These are phyloP conservation scores for Cadophora sp. DNA, from an alignment of 2,329 filamentous ascomycete genomes.

Conservation along the genomic window DNA sequence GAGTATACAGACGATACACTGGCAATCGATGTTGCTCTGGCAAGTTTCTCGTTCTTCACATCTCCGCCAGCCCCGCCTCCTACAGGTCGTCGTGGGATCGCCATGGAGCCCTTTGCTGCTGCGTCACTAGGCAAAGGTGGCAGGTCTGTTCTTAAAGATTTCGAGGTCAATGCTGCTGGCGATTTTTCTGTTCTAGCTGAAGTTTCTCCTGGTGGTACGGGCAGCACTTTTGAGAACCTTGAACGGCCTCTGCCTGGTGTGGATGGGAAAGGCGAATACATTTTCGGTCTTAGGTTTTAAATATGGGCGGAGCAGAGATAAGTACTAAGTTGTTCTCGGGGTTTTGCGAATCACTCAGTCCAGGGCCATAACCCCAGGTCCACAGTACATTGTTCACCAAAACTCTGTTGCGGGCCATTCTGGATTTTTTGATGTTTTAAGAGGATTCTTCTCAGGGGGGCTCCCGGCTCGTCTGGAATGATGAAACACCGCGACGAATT, in stretches of 20 bases:
- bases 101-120: constrained; percentile 26
- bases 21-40: constrained; percentile 31
- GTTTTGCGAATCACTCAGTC: constrained; percentile 10
- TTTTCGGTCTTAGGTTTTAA: too few relatives aligned
- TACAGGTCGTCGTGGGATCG: constrained; percentile 40
- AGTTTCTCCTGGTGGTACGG: constrained; percentile 27
- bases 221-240: constrained; percentile 40
- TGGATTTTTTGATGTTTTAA: constrained; percentile 20
- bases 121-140: constrained; percentile 35
- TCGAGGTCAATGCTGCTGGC: constrained; percentile 20
- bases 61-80: constrained; percentile 23
- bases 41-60: constrained; percentile 13
- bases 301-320: not conserved
- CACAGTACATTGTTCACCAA: constrained; percentile 19
- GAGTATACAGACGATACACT: constrained; percentile 40
- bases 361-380: constrained; percentile 1
- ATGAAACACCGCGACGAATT: constrained; percentile 27
- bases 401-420: constrained; percentile 20
- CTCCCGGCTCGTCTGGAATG: constrained; percentile 1
- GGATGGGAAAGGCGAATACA: constrained; percentile 25
- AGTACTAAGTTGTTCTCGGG: constrained; percentile 5
- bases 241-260: constrained; percentile 37
- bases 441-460: constrained; percentile 15
- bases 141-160: constrained; percentile 31
- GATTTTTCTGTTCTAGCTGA: constrained; percentile 8